phyloP scores from a whole-genome alignment of 1,139 yeast species.

The Saccharomyces pastorianus region DNA sequence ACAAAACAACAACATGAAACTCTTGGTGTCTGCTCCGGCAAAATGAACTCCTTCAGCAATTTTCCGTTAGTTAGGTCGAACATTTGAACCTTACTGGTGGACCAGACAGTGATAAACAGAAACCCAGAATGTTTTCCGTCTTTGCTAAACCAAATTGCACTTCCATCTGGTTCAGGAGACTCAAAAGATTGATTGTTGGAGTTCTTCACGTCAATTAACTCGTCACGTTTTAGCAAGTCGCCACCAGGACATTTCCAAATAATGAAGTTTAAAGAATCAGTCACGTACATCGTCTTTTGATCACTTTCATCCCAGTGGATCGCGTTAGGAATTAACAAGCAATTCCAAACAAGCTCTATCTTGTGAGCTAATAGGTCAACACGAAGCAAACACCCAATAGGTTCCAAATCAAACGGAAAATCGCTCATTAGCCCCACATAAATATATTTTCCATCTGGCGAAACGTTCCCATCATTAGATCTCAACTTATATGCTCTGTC shows the following conservation, averaged over 20 bases:
- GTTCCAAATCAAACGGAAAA: slow-evolving; percentile 29
- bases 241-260: slow-evolving; percentile 43
- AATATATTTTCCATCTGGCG: slow-evolving; percentile 55
- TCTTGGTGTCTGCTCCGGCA: slow-evolving; percentile 57
- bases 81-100: slow-evolving; percentile 48
- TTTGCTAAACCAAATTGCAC: slow-evolving; percentile 46
- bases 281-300: slow-evolving; percentile 51
- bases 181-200: slow-evolving; percentile 30
- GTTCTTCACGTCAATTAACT: slow-evolving; percentile 38
- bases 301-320: slow-evolving; percentile 47
- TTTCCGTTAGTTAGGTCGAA: slow-evolving; percentile 42
- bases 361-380: slow-evolving; percentile 26
- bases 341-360: slow-evolving; percentile 30
- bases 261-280: slow-evolving; percentile 55
- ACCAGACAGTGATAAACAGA: slow-evolving; percentile 64
- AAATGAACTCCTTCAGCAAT: slow-evolving; percentile 41
- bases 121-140: slow-evolving; percentile 34
- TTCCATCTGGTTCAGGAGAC: slow-evolving; percentile 74
- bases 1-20: slow-evolving; percentile 69
- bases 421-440: slow-evolving; percentile 73
- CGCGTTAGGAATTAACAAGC: slow-evolving; percentile 63
- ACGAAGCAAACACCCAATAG: slow-evolving; percentile 33
- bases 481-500: slow-evolving; percentile 39
- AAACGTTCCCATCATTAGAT: slow-evolving; percentile 68
- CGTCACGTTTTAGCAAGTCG: slow-evolving; percentile 36